Conservation (phyloP, 345 rosid genomes). For the Draba incana region DNA sequence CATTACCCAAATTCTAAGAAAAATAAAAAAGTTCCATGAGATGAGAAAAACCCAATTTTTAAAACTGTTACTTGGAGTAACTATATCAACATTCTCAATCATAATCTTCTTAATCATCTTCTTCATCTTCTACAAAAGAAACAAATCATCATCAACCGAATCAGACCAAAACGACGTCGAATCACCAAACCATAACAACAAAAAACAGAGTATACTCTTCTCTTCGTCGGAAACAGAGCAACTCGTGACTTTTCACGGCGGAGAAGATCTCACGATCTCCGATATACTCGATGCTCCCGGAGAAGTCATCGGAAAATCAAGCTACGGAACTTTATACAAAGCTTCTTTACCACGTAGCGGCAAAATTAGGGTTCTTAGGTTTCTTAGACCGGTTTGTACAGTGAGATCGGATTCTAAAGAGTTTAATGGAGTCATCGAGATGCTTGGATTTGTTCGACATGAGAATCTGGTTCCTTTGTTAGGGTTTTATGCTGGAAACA, state of each 20-base stretch:
- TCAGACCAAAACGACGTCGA: constrained; percentile 47
- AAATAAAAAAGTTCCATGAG: constrained; percentile 22
- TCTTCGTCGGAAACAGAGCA: constrained; percentile 50
- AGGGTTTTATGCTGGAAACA: constrained; percentile 83
- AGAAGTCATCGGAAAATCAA: constrained; percentile 91
- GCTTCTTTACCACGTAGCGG: constrained; percentile 63
- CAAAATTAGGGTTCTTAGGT: constrained; percentile 67
- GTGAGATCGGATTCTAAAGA: constrained; percentile 48
- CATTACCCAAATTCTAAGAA: constrained; percentile 1
- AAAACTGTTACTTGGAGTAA: constrained; percentile 51
- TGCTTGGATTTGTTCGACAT: constrained; percentile 66
- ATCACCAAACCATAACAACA: constrained; percentile 25
- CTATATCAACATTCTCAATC: constrained; percentile 48
- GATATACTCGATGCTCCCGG: constrained; percentile 97
- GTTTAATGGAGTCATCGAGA: constrained; percentile 53
- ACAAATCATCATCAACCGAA: constrained; percentile 26
- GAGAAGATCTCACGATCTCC: constrained; percentile 65
- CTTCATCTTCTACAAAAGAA: constrained; percentile 41
- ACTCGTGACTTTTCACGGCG: constrained; percentile 64
- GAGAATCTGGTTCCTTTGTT: constrained; percentile 83
- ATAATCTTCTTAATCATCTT: constrained; percentile 42
- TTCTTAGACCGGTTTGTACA: constrained; percentile 76
- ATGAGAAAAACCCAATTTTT: constrained; percentile 58
- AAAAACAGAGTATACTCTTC: constrained; percentile 8
- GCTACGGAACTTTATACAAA: constrained; percentile 82